Conservation (phyloP, 495 filamentous ascomycete genomes). For the Staphylotrichum tortipilum region DNA sequence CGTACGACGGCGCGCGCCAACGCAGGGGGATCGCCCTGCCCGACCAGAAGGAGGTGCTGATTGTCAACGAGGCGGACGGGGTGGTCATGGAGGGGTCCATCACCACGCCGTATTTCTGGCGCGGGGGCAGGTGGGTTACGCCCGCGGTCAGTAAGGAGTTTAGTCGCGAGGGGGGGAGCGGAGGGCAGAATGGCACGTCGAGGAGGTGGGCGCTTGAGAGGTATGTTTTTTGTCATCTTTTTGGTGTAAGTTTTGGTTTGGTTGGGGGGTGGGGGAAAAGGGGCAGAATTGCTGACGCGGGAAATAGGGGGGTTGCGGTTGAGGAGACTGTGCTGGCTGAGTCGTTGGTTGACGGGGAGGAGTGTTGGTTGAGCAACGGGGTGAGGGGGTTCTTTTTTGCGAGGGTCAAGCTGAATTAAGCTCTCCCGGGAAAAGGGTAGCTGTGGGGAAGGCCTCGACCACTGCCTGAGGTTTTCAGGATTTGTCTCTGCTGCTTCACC, state of each 20-base stretch:
- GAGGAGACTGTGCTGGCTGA: constrained; percentile 49
- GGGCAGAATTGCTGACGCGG: no score
- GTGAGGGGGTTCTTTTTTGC: constrained; percentile 64
- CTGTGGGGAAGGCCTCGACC: no score
- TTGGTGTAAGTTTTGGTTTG: no score
- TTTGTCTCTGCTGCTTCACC: background rate
- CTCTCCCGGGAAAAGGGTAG: background rate
- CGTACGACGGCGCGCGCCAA: constrained; percentile 56
- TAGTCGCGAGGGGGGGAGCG: constrained; percentile 36
- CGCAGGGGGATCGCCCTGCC: constrained; percentile 47
- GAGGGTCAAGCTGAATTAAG: constrained; percentile 17
- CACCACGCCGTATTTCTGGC: constrained; percentile 72
- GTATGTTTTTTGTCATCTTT: no score
- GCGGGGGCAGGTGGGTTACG: constrained; percentile 58
- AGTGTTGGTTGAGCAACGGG: constrained; percentile 78
- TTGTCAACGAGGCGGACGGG: constrained; percentile 51
- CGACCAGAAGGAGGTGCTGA: constrained; percentile 59
- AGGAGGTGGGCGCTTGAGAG: constrained; percentile 69
- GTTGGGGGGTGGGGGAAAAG: no score
- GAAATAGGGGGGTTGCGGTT: constrained; percentile 41
- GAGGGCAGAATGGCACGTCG: constrained; percentile 75
- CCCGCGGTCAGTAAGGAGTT: constrained; percentile 38
- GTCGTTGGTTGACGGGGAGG: constrained; percentile 60
- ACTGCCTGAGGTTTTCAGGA: no score
- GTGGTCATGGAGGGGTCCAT: constrained; percentile 82